These are phyloP conservation scores for Suillus lakei DNA, from an alignment of 768 basidiomycete species.

Conservation along the genomic window DNA sequence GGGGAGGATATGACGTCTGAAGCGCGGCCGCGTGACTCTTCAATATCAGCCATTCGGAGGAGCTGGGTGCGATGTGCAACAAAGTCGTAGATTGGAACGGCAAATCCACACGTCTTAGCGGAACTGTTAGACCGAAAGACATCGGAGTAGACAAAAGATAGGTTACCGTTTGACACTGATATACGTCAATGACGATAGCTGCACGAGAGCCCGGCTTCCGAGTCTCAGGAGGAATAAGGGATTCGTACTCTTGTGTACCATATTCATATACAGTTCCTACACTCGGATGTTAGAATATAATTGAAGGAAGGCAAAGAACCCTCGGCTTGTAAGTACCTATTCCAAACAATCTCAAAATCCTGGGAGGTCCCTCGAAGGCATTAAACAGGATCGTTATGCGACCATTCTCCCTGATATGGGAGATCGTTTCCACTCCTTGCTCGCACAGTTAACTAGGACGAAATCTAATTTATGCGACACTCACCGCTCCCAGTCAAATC, in stretches of 20 bases:
- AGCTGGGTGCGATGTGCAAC: constrained; percentile 58
- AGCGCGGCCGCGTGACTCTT: constrained; percentile 46
- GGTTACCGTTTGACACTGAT: constrained; percentile 54
- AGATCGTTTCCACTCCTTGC: constrained; percentile 62
- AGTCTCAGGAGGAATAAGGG: constrained; percentile 49
- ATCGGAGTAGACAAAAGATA: neutral
- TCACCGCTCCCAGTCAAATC: constrained; percentile 71
- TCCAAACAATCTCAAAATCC: constrained; percentile 62
- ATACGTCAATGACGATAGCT: constrained; percentile 62
- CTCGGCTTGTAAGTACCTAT: constrained; percentile 42
- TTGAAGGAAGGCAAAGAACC: neutral
- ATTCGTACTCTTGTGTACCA: constrained; percentile 63
- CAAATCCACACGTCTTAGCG: constrained; percentile 65
- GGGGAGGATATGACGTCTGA: neutral
- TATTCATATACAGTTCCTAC: constrained; percentile 66
- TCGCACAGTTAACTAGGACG: neutral
- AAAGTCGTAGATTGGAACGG: constrained; percentile 66
- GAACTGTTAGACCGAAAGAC: neutral
- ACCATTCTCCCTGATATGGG: constrained; percentile 66
- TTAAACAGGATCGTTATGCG: constrained; percentile 66
- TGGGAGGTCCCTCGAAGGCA: constrained; percentile 66
- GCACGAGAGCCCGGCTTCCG: constrained; percentile 65
- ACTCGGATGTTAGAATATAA: constrained; percentile 1
- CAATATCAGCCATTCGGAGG: constrained; percentile 43
- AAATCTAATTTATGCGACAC: constrained; percentile 3